Evolutionary conservation across 2,329 filamentous ascomycete genomes (phyloP).

Genomic region (Cercospora brassicicola): DNA sequence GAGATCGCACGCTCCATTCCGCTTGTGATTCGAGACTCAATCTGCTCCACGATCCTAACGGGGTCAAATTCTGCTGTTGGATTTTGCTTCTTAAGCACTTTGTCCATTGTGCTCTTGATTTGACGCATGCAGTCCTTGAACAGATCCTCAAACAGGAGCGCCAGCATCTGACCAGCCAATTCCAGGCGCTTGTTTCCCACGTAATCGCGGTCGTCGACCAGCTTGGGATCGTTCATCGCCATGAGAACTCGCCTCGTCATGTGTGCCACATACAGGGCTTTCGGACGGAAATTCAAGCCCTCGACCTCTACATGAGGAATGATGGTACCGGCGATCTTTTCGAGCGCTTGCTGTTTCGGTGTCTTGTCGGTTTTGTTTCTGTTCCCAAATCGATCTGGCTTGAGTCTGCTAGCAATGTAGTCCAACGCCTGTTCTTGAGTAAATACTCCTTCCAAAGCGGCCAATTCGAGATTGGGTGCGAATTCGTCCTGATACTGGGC

Average conservation of each 20-base stretch:
- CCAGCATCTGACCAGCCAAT: conserved; percentile 88
- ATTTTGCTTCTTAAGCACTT: conserved; percentile 90
- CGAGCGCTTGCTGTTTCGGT: conserved; percentile 85
- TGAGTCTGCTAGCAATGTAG: conserved; percentile 82
- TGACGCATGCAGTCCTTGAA: conserved; percentile 94
- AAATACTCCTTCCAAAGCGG: conserved; percentile 76
- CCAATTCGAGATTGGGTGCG: conserved; percentile 90
- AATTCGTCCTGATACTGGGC: conserved; percentile 92
- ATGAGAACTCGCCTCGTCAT: conserved; percentile 97
- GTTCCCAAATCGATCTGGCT: conserved; percentile 70
- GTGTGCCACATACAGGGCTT: conserved; percentile 91
- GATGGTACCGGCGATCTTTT: conserved; percentile 87
- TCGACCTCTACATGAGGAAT: conserved; percentile 92
- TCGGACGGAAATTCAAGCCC: conserved; percentile 92
- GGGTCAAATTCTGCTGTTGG: conserved; percentile 86
- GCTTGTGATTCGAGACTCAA: conserved; percentile 82
- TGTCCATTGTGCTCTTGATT: conserved; percentile 91
- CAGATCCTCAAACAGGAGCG: conserved; percentile 91
- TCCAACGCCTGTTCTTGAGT: conserved; percentile 96
- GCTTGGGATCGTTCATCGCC: conserved; percentile 81
- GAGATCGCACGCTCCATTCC: conserved; percentile 96
- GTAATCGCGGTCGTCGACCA: conserved; percentile 96
- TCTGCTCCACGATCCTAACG: conserved; percentile 76
- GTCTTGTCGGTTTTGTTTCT: conserved; percentile 62
- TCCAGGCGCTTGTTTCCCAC: conserved; percentile 97